Base-by-base conservation (phyloP, 106 monocot species). In the Apostasia shenzhenica region DNA sequence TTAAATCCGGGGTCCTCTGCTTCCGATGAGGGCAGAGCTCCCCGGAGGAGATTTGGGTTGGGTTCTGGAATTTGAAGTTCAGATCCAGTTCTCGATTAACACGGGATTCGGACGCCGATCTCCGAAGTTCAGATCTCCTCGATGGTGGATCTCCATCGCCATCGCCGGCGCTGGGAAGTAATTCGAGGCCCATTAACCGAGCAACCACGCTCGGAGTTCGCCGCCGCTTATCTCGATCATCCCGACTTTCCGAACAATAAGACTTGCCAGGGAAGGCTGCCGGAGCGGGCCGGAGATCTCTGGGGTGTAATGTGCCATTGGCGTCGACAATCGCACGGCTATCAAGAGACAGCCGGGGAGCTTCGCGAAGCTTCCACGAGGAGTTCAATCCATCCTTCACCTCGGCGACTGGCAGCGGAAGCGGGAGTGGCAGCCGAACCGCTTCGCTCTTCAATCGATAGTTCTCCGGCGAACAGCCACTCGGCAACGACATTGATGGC, bases 261-360 rank as follows among this genome's bases (percentile, higher is more conserved):
- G 69, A 62, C 11, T 42, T 43, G 37, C 47, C 6, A 1, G 57
- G 14, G 9, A 46, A 14, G 8, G 43, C 48, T 44, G 80, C 69
- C 41, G 73, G 64, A 1, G 72, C 48, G 0, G 81, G 78, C 14
- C 91, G 84, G 68, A 85, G 81, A 41, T 91, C 77, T 1, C 88
- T 45, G 0, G 93, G 86, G 2, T 75, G 81, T 11, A 82, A 76
- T 66, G 70, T 80, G 9, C 77, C 78, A 54, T 68, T 75, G 2
- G 45, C 68, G 54, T 82, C 77, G 5, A 82, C 70, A 5, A 79
- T 48, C 39, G 77, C 73, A 4, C 84, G 83, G 84, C 92, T 97
- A 81, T 97, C 95, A 47, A 97, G 86, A n/a, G 95, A 97, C 6
- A 97, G 84, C 59, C 95, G 76, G 1, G 95, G 95, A 2, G 68